phyloP scores from a whole-genome alignment of 495 filamentous ascomycete genomes.

The Neurospora sp. region DNA sequence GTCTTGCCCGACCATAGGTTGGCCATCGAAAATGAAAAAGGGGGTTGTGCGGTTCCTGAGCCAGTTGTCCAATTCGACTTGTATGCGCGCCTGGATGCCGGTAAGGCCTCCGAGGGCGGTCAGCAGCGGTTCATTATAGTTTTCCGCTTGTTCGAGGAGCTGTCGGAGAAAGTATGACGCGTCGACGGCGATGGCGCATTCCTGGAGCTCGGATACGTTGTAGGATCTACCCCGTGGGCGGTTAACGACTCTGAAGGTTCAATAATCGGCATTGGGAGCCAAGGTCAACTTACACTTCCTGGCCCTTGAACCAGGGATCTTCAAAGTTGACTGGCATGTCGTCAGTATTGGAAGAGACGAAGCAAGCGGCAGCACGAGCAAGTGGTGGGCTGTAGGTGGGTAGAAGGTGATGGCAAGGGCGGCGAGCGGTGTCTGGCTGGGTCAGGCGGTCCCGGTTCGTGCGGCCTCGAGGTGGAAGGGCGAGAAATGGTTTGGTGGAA shows the following conservation, averaged over 20 bases:
- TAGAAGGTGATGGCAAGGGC: background rate
- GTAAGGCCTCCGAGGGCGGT: conserved; percentile 84
- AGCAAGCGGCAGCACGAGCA: conserved; percentile 13
- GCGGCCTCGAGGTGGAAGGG: background rate
- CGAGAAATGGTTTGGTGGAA: background rate
- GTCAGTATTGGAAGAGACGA: background rate
- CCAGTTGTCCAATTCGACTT: conserved; percentile 62
- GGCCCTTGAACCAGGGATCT: conserved; percentile 36
- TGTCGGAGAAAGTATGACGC: conserved; percentile 72
- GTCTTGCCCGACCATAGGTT: conserved; percentile 64
- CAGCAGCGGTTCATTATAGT: conserved; percentile 73
- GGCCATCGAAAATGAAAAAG: conserved; percentile 83
- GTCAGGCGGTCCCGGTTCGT: background rate
- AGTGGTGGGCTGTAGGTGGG: background rate
- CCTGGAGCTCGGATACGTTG: conserved; percentile 45
- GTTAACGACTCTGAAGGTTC: conserved; percentile 1
- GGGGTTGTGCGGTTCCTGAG: conserved; percentile 52
- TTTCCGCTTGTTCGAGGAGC: conserved; percentile 55
- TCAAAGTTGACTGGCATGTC: conserved; percentile 27
- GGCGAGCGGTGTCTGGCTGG: background rate
- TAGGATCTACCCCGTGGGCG: conserved; percentile 18
- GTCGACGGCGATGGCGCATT: conserved; percentile 71
- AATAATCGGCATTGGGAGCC: background rate
- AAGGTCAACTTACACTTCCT: conserved; percentile 27
- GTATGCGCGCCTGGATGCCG: conserved; percentile 59